A percentile compares a stretch with the other conserved stretches of the same genome.
Conservation (phyloP, 108 stramenopile species). For the Discostella stelligeroides region DNA sequence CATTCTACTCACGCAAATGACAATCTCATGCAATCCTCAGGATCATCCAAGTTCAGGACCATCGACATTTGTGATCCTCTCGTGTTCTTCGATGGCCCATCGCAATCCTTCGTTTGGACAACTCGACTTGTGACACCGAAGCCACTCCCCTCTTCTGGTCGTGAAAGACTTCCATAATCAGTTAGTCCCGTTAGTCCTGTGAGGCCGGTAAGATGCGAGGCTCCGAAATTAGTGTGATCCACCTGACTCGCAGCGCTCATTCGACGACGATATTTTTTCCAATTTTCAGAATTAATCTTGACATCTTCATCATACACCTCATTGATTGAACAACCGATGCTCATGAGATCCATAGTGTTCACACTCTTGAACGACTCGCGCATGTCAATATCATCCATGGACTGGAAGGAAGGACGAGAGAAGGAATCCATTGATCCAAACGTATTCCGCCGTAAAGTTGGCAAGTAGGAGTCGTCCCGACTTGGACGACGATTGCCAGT, state of each 20-base stretch:
- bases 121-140: no score
- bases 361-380: constrained; percentile 33
- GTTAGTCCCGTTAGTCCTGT: no score
- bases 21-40: constrained; percentile 29
- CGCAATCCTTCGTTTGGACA: constrained; percentile 32
- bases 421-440: constrained; percentile 34
- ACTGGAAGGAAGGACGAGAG: constrained; percentile 32
- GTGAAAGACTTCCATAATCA: no score
- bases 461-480: constrained; percentile 19
- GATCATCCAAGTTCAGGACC: constrained; percentile 21
- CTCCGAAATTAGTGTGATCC: constrained; percentile 33
- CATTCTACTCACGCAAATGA: constrained; percentile 49
- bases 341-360: constrained; percentile 46
- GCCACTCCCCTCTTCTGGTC: no score
- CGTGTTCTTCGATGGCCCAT: constrained; percentile 5
- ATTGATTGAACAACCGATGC: constrained; percentile 39
- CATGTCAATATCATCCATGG: constrained; percentile 25
- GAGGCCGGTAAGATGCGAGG: no score
- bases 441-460: constrained; percentile 17
- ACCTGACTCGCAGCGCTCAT: constrained; percentile 18
- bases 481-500: constrained; percentile 3
- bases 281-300: constrained; percentile 27
- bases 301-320: constrained; percentile 40
- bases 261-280: constrained; percentile 29
- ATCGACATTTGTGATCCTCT: constrained; percentile 28